Evolutionary conservation across 2,329 filamentous ascomycete genomes (phyloP), one percentile per base, ranked within the genome.

Genomic region (Ophiobolus disseminans): DNA sequence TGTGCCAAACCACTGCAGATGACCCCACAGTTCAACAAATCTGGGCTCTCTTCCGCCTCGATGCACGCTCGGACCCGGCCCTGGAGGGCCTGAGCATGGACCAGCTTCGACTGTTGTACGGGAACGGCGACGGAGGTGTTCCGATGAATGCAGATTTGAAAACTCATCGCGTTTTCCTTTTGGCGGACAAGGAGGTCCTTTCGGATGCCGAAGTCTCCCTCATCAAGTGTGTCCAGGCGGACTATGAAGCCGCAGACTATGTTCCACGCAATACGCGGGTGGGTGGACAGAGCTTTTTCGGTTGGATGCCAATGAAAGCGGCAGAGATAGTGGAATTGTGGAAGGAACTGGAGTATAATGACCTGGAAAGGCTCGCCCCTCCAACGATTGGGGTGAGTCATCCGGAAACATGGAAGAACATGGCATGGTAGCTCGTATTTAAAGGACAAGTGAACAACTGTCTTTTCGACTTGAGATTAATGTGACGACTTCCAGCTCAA

Each of bases 31-130:
- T 55, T 11, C 52, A 54, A 26, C 26, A 42, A 9, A 1, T 52
- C 11, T 50, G 50, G 40, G 45, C 40, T 10, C 47, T 58, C 23
- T 60, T 60, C 32, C 44, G 41, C 21, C 43, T 58, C 13, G 55
- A 60, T 40, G 45, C 50, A 26, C 55, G 50, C 21, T 54, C 49
- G 28, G 49, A 58, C 19, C 17, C 37, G 34, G 38, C 49, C 6
- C 45, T 56, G 13, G 43, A 40, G 9, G 41, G 47, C 30, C 52
- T 58, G 3, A 23, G 41, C 26, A 44, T 52, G 16, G 48, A 57
- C 14, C 49, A 58, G 25, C 35, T 60, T 34, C 55, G 55, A 26
- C 21, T 42, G 37, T 22, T 50, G 19, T 60, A 56, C 38, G 56
- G 46, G 16, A 40, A 25, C 25, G 17, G 25, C 21, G 45, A 57